These are phyloP conservation scores for Fonsecaea pedrosoi DNA, from an alignment of 2,329 filamentous ascomycete genomes.

Conservation along the genomic window DNA sequence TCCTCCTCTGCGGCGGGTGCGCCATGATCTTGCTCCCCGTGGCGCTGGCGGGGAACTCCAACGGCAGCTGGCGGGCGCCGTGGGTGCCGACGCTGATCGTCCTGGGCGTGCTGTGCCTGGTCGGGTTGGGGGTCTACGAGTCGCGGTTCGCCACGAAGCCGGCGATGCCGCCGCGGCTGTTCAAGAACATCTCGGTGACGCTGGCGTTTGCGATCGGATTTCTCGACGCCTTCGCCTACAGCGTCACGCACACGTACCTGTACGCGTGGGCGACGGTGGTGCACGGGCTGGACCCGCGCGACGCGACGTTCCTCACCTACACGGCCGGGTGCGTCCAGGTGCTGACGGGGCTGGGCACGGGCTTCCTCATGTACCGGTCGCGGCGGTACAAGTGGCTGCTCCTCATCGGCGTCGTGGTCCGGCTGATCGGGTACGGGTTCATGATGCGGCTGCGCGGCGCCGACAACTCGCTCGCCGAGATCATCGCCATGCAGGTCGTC, in stretches of 20 bases:
- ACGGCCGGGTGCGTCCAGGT: constrained; percentile 53
- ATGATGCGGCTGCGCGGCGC: constrained; percentile 58
- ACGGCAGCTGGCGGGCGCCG: constrained; percentile 53
- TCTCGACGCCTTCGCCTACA: constrained; percentile 54
- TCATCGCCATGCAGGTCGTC: constrained; percentile 57
- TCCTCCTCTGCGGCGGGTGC: constrained; percentile 58
- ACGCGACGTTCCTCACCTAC: constrained; percentile 54
- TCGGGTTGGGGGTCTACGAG: constrained; percentile 58
- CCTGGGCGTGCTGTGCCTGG: constrained; percentile 52
- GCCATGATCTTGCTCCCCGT: constrained; percentile 57
- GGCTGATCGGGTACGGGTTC: constrained; percentile 57
- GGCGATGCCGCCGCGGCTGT: constrained; percentile 55
- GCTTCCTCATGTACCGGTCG: constrained; percentile 52
- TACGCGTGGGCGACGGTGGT: constrained; percentile 57
- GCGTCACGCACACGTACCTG: constrained; percentile 56
- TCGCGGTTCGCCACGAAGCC: constrained; percentile 53
- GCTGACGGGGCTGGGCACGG: constrained; percentile 50
- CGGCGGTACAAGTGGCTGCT: constrained; percentile 57
- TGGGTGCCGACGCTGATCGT: constrained; percentile 56
- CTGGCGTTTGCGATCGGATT: constrained; percentile 51
- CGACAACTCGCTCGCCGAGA: constrained; percentile 53
- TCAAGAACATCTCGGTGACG: constrained; percentile 53
- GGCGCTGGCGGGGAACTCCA: constrained; percentile 53
- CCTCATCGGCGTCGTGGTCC: constrained; percentile 50
- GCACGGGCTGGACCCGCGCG: constrained; percentile 49